Conservation (phyloP, 495 filamentous ascomycete species). For the Hyphodiscus hymeniophilus region DNA sequence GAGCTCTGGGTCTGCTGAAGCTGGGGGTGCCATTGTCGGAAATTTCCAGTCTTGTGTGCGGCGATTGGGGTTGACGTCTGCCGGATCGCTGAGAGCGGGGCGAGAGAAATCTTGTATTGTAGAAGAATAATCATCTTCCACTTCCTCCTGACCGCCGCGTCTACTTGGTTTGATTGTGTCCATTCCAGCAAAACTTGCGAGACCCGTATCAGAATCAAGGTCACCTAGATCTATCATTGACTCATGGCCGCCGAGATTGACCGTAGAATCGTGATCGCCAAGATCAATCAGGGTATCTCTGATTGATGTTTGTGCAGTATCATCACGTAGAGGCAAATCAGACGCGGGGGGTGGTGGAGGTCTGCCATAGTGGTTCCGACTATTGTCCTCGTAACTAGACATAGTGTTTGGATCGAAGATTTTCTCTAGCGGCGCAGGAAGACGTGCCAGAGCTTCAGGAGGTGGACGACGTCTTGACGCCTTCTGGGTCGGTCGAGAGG, state of each 20-base stretch:
- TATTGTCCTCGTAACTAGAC: slow-evolving; percentile 48
- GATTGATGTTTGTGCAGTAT: slow-evolving; percentile 40
- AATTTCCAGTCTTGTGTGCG: slow-evolving; percentile 57
- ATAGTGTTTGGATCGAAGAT: slow-evolving; percentile 50
- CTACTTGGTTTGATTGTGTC: slow-evolving; percentile 45
- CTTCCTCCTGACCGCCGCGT: slow-evolving; percentile 27
- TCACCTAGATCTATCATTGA: slow-evolving; percentile 53
- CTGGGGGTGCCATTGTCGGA: slow-evolving; percentile 39
- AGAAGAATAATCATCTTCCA: slow-evolving; percentile 23
- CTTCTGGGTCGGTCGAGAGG: slow-evolving; percentile 25
- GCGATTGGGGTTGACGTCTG: slow-evolving; percentile 38
- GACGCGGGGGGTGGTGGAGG: slow-evolving; percentile 29
- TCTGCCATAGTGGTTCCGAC: slow-evolving; percentile 39
- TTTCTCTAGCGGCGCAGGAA: slow-evolving; percentile 44
- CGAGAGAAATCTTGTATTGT: slow-evolving; percentile 31
- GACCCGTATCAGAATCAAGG: slow-evolving; percentile 29
- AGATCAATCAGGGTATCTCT: slow-evolving; percentile 51
- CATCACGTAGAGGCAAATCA: slow-evolving; percentile 46
- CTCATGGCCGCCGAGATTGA: too few relatives aligned
- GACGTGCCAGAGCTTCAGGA: slow-evolving; percentile 35
- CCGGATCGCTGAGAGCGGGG: slow-evolving; percentile 41
- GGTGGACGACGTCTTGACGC: slow-evolving; percentile 38
- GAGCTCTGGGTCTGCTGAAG: slow-evolving; percentile 42
- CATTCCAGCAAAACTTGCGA: slow-evolving; percentile 49
- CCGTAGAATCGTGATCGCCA: slow-evolving; percentile 39